Evolutionary conservation across 352 stramenopile genomes (phyloP).

Genomic region (Phytophthora cajani): DNA sequence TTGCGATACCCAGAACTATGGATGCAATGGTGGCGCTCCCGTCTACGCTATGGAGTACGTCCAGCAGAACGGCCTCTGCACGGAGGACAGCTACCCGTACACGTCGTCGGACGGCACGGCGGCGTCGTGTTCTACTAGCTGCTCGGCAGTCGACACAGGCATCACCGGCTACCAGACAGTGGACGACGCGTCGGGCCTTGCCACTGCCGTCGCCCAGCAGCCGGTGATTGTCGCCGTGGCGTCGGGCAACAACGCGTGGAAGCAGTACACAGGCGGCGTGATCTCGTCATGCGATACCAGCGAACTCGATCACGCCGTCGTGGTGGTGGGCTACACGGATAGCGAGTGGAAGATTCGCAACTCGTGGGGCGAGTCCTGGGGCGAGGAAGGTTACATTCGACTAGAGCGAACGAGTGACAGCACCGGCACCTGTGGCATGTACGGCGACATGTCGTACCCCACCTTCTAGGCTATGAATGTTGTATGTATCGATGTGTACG

Average conservation of each 20-base stretch:
- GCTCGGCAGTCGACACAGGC: constrained; percentile 42
- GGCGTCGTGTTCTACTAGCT: constrained; percentile 29
- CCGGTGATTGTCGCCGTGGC: constrained; percentile 96
- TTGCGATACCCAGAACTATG: constrained; percentile 89
- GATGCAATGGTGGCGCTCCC: constrained; percentile 90
- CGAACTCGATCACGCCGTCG: constrained; percentile 97
- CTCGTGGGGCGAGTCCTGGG: constrained; percentile 95
- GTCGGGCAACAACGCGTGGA: constrained; percentile 94
- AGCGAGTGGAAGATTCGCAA: constrained; percentile 97
- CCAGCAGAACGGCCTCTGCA: constrained; percentile 83
- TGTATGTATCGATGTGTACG: background rate
- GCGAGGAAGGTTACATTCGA: constrained; percentile 94
- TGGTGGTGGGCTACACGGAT: constrained; percentile 96
- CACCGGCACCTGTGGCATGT: constrained; percentile 67
- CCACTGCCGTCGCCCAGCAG: constrained; percentile 49
- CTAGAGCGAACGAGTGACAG: constrained; percentile 82
- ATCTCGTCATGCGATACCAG: constrained; percentile 77
- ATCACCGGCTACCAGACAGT: constrained; percentile 76
- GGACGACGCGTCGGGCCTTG: constrained; percentile 25
- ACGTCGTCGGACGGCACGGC: constrained; percentile 32
- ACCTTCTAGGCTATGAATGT: constrained; percentile 35
- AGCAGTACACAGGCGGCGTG: constrained; percentile 96
- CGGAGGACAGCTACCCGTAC: constrained; percentile 43
- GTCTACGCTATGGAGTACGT: constrained; percentile 94
- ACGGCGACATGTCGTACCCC: constrained; percentile 63